Conservation (phyloP, 73 alveolate species). For the Paramecium tetraurelia region DNA sequence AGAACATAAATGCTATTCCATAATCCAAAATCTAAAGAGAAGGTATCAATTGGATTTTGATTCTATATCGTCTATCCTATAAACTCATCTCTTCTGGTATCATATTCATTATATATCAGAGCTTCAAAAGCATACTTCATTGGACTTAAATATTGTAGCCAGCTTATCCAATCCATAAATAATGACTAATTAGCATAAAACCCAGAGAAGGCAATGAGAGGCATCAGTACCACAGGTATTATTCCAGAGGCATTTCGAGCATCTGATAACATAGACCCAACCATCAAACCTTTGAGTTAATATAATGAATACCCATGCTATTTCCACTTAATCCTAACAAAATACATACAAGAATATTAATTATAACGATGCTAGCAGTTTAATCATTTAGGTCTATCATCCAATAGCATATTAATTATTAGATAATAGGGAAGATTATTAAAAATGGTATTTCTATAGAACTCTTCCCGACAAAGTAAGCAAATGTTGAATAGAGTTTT, state of each 20-base stretch:
- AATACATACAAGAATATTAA: not conserved
- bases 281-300: slow-evolving; percentile 6
- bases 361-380: not conserved
- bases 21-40: not conserved
- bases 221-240: slow-evolving; percentile 68
- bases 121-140: slow-evolving; percentile 72
- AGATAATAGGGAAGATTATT: slow-evolving; percentile 4
- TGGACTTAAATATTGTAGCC: slow-evolving; percentile 81
- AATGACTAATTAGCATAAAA: slow-evolving; percentile 64
- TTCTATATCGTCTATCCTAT: not conserved
- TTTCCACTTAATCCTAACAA: slow-evolving; percentile 49
- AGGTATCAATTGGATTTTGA: not conserved
- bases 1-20: not conserved
- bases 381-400: slow-evolving; percentile 48
- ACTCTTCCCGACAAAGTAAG: slow-evolving; percentile 65
- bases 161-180: slow-evolving; percentile 67
- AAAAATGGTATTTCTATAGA: slow-evolving; percentile 65
- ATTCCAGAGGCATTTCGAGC: slow-evolving; percentile 64
- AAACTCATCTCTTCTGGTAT: not conserved
- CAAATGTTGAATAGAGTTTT: slow-evolving; percentile 50
- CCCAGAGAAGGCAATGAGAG: slow-evolving; percentile 74
- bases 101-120: slow-evolving; percentile 65
- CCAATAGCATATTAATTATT: slow-evolving; percentile 51
- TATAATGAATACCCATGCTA: slow-evolving; percentile 54
- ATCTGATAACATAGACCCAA: slow-evolving; percentile 58